Evolutionary conservation across 2,329 filamentous ascomycete genomes (phyloP).

Genomic region (Talaromyces amestolkiae): DNA sequence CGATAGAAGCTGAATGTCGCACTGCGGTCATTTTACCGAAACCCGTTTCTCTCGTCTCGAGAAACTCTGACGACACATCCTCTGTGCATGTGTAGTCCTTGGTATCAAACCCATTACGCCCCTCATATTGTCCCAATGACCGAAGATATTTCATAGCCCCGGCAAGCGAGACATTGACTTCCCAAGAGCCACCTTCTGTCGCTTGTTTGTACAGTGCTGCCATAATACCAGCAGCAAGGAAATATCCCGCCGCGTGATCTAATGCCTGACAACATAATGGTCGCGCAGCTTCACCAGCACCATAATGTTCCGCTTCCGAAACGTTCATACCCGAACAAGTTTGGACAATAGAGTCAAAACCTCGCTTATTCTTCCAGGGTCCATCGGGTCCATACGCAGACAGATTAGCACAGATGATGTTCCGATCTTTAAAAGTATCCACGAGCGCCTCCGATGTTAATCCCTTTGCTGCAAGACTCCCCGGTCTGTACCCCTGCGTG

Average conservation of each 20-base stretch:
- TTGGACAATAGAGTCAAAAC: constrained; percentile 58
- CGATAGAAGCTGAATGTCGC: constrained; percentile 50
- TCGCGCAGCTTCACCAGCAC: constrained; percentile 39
- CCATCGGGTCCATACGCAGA: constrained; percentile 54
- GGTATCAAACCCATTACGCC: constrained; percentile 44
- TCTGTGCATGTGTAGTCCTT: constrained; percentile 32
- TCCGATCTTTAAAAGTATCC: constrained; percentile 36
- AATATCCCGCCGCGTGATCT: constrained; percentile 56
- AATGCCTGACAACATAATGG: constrained; percentile 55
- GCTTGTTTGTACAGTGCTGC: constrained; percentile 52
- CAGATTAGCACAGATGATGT: constrained; percentile 52
- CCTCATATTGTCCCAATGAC: constrained; percentile 53
- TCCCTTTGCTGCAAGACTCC: constrained; percentile 47
- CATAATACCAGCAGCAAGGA: constrained; percentile 54
- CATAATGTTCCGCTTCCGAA: constrained; percentile 52
- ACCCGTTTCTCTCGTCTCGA: constrained; percentile 46
- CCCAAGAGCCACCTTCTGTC: constrained; percentile 48
- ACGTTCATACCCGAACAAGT: constrained; percentile 57
- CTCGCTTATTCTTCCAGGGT: constrained; percentile 48
- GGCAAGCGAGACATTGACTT: constrained; percentile 56
- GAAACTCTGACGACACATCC: constrained; percentile 34
- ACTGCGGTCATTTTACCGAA: constrained; percentile 52
- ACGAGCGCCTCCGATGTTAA: constrained; percentile 41
- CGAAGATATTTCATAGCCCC: constrained; percentile 57
- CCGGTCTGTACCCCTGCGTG: constrained; percentile 49